Evolutionary conservation across 2,329 filamentous ascomycete genomes (phyloP), one percentile per base, ranked within the genome.

Genomic region (Cladosporium sp.): DNA sequence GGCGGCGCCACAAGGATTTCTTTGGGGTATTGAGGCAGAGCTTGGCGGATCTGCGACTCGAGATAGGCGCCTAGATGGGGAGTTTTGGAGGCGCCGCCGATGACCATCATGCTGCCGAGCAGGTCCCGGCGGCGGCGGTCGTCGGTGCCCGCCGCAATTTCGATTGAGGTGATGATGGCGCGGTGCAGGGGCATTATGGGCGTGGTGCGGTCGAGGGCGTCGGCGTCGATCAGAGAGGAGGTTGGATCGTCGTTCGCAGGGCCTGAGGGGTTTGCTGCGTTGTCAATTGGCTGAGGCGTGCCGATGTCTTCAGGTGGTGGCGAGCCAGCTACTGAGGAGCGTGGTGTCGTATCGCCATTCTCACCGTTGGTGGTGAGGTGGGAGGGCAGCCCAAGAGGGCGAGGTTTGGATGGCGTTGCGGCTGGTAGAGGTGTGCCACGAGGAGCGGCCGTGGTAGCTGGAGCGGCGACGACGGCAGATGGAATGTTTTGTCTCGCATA

Each of bases 101-200:
- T 86, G 1, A 96, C 85, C 88, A 96, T 94, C 76, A 96, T 93
- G 49, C 89, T 89, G 38, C 90, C 89, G 34, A 95, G 82, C 69
- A 96, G 89, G 70, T 99, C 94, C 55, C 90, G 88, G 63, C 93
- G 86, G 74, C 95, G 96, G 77, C 94, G 93, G 65, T 97, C 92
- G 71, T 97, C 93, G 15, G 59, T 47, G 36, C 62, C 61, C 55
- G 91, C 88, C 7, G 91, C 94, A 73, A 96, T 89, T 50, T 89
- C 84, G 69, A 97, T 96, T 51, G 88, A 92, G 15, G 89, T 92
- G 61, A 97, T 82, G 67, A 99, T 96, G 5, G 94, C 93, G 62
- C 88, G 84, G 72, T 97, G 93, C 25, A 99, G 84, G 0, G 93
- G 87, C 59, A 90, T 89, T 12, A 92, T 76, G 0, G 94, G 92